phyloP scores from a whole-genome alignment of 2,329 filamentous ascomycete species.

The Aureobasidium sp. region DNA sequence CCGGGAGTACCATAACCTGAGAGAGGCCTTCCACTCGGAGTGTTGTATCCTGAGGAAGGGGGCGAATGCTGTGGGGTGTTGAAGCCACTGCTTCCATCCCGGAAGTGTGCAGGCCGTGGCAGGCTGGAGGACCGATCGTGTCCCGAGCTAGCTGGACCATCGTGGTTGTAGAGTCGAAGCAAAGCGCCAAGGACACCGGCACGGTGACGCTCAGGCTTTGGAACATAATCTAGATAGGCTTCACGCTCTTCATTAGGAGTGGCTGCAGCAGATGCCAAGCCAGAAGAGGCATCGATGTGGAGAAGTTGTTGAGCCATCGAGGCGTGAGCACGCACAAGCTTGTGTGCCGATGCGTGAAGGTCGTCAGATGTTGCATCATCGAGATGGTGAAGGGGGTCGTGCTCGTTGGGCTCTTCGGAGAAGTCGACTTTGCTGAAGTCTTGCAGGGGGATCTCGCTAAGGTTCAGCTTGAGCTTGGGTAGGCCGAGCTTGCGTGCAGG shows the following conservation, averaged over 20 bases:
- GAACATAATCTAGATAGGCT: slow-evolving; percentile 55
- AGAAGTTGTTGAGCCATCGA: slow-evolving; percentile 14
- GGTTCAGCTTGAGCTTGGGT: slow-evolving; percentile 12
- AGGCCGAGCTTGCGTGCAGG: slow-evolving; percentile 13
- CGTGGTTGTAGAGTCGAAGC: slow-evolving; percentile 56
- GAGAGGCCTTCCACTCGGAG: slow-evolving; percentile 23
- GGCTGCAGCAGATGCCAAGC: slow-evolving; percentile 36
- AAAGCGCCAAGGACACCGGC: slow-evolving; percentile 66
- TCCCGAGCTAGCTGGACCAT: neutral
- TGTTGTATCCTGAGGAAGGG: slow-evolving; percentile 34
- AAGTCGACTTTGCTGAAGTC: slow-evolving; percentile 15
- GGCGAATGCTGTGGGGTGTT: slow-evolving; percentile 31
- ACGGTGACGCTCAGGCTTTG: slow-evolving; percentile 58
- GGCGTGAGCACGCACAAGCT: slow-evolving; percentile 35
- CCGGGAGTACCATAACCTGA: neutral
- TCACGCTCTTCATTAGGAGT: slow-evolving; percentile 41
- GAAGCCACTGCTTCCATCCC: slow-evolving; percentile 15
- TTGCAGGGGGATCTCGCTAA: slow-evolving; percentile 22
- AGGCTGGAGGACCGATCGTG: slow-evolving; percentile 13
- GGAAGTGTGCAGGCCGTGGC: slow-evolving; percentile 9
- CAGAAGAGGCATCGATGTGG: slow-evolving; percentile 18
- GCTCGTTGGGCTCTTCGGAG: slow-evolving; percentile 24
- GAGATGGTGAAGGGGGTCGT: slow-evolving; percentile 15
- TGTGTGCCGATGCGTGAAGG: slow-evolving; percentile 33
- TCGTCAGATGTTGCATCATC: slow-evolving; percentile 7